Conservation (phyloP, 2,329 filamentous ascomycete genomes). For the Botrytis fragariae region DNA sequence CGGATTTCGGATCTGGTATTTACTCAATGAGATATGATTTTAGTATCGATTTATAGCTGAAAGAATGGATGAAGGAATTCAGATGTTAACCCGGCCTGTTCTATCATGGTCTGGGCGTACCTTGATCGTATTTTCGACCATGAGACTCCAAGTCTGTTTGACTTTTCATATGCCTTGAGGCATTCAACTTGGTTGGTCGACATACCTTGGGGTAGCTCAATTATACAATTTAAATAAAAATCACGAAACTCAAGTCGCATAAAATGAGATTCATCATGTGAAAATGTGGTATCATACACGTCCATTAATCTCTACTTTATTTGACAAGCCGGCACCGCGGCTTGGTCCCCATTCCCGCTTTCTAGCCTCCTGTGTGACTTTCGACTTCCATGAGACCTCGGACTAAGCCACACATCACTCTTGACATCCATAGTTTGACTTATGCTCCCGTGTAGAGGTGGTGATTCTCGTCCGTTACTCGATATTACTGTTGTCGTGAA, state of each 20-base stretch:
- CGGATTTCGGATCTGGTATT: neutral
- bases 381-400: neutral
- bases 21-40: neutral
- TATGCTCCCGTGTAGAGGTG: neutral
- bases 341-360: neutral
- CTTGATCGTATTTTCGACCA: neutral
- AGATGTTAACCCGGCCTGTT: neutral
- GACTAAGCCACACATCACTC: neutral
- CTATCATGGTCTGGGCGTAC: neutral
- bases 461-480: constrained; percentile 15
- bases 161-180: neutral
- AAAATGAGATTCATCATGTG: neutral
- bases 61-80: neutral
- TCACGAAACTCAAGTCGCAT: neutral
- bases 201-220: neutral
- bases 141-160: neutral
- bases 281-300: neutral
- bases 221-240: neutral
- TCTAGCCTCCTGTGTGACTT: neutral
- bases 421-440: neutral
- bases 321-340: neutral
- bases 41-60: neutral
- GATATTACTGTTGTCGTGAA: constrained; percentile 17
- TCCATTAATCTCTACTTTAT: neutral
- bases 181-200: neutral